Percentiles rank a stretch among this genome's conserved stretches.
phyloP scores from a whole-genome alignment of 768 basidiomycete species.

The Lactarius sp. region DNA sequence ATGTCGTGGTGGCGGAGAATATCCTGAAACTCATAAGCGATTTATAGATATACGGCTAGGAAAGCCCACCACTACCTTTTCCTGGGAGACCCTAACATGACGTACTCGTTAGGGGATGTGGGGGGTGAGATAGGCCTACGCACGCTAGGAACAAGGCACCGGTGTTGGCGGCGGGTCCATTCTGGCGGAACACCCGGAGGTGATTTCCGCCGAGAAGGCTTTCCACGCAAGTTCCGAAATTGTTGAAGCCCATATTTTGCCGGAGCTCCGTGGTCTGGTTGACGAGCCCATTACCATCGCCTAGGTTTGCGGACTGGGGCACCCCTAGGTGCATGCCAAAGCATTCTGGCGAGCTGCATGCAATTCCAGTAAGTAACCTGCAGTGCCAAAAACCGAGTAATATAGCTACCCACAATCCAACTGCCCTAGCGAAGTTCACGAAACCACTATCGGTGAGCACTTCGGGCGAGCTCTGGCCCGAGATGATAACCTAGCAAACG shows the following conservation, averaged over 20 bases:
- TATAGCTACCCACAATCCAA: conserved; percentile 50
- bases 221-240: conserved; percentile 43
- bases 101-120: neutral
- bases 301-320: conserved; percentile 42
- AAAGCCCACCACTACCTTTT: conserved; percentile 33
- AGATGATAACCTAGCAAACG: conserved; percentile 51
- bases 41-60: neutral
- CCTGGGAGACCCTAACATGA: conserved; percentile 41
- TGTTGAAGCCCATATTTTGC: conserved; percentile 36
- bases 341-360: conserved; percentile 41
- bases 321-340: conserved; percentile 35
- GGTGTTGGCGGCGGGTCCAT: conserved; percentile 47
- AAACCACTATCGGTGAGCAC: conserved; percentile 55
- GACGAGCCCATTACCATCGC: conserved; percentile 44
- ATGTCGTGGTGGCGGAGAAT: conserved; percentile 38
- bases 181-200: conserved; percentile 52
- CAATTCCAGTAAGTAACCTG: conserved; percentile 26
- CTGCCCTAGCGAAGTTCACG: conserved; percentile 53
- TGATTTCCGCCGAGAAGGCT: conserved; percentile 45
- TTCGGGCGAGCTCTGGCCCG: conserved; percentile 51
- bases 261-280: conserved; percentile 44
- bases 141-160: conserved; percentile 57
- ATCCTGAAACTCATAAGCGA: conserved; percentile 26
- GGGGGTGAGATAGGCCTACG: conserved; percentile 24
- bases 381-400: neutral